Conservation (phyloP, 192 early-diverging fungal genomes). For the Podila clonocystis region DNA sequence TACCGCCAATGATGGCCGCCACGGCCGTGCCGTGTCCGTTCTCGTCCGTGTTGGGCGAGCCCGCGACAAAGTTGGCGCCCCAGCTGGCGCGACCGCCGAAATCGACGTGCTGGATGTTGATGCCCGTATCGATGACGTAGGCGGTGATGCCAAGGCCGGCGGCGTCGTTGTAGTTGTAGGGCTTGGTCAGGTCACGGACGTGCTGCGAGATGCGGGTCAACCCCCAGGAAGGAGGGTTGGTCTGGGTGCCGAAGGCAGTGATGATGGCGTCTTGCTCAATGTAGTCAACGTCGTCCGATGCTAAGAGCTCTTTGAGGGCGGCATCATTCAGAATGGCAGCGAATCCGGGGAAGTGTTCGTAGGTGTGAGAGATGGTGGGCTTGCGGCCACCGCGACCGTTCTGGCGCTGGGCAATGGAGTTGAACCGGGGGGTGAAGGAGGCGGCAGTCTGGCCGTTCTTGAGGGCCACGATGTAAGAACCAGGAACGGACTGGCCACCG, state of each 20-base stretch:
- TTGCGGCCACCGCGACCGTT: neutral
- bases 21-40: constrained; percentile 70
- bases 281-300: constrained; percentile 20
- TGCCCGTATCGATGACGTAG: constrained; percentile 64
- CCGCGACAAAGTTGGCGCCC: constrained; percentile 51
- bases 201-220: constrained; percentile 54
- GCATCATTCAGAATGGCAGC: constrained; percentile 18
- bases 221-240: constrained; percentile 61
- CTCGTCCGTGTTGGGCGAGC: constrained; percentile 44
- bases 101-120: constrained; percentile 51
- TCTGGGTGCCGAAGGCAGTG: constrained; percentile 15
- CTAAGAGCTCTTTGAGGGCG: constrained; percentile 26
- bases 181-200: constrained; percentile 50
- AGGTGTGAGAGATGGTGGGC: neutral
- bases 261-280: constrained; percentile 41
- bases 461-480: neutral
- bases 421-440: neutral
- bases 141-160: constrained; percentile 54
- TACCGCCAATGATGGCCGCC: constrained; percentile 59
- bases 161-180: constrained; percentile 31
- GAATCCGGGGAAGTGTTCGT: constrained; percentile 2
- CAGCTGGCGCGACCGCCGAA: constrained; percentile 62
- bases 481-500: neutral
- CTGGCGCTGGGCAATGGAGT: neutral
- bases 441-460: neutral